Percentiles rank a stretch among this genome's conserved stretches.
Evolutionary conservation across 305 asterid genomes (phyloP).

Genomic region (Caryopteris hybrid): DNA sequence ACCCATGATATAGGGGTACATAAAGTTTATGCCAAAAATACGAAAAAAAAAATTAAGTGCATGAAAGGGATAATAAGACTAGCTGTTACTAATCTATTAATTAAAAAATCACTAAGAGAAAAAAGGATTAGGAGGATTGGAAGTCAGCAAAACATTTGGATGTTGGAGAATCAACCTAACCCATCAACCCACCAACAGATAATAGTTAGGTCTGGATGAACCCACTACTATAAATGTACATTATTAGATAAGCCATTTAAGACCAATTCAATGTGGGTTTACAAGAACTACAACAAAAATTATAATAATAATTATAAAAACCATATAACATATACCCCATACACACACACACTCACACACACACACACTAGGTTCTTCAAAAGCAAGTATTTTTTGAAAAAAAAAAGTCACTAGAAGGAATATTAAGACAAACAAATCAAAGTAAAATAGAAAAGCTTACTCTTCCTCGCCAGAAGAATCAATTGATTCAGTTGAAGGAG

Average conservation of each 20-base stretch:
- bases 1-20: neutral
- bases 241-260: neutral
- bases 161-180: neutral
- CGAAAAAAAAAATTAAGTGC: neutral
- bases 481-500: conserved; percentile 74
- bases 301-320: too few species aligned
- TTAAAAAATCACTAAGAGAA: neutral
- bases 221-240: neutral
- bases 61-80: neutral
- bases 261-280: neutral
- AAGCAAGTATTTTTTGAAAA: too few species aligned
- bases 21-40: neutral
- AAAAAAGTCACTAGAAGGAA: too few species aligned
- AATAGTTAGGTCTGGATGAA: neutral
- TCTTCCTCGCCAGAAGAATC: conserved; percentile 99
- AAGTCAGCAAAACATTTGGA: neutral
- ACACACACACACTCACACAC: too few species aligned
- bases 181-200: conserved; percentile 9
- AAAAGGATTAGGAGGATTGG: neutral
- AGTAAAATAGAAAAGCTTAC: conserved; percentile 45
- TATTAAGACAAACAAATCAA: conserved; percentile 19
- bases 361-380: too few species aligned
- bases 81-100: neutral
- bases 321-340: too few species aligned
- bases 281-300: neutral